Base-by-base conservation (phyloP, 345 rosid genomes). In the Murraya paniculata region DNA sequence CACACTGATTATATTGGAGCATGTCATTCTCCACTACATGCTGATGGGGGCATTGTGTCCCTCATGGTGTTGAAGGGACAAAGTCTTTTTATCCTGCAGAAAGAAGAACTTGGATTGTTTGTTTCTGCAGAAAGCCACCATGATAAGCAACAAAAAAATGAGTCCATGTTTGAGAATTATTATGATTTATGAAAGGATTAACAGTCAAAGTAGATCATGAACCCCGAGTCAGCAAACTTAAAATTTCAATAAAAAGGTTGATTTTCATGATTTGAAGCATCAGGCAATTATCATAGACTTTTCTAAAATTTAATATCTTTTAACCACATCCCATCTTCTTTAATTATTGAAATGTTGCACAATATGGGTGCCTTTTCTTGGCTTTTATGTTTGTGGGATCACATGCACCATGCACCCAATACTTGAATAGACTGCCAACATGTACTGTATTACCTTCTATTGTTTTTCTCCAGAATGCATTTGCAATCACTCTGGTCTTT, bases 401-500 rank as follows among this genome's bases (percentile, higher is more conserved):
- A 72, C 91, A 89, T 82, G 88, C 94, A 81, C 71, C 73, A 79
- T 83, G 90, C 95, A 89, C 93, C 81, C 53, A 79, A 74, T 6
- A 19, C 67, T 66, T 77, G 66, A 79, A 36, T 72, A 81, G 77
- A 73, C 74, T 77, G 68, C 62, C 58, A 77, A 31, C 69, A 35
- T 64, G 65, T 61, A 50, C 75, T n/a, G 74, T 71, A 64, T 16
- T 39, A 33, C 48, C 48, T 28, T 82, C 64, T 30, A 24, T 24
- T 38, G 38, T 58, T 33, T 30, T 81, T 41, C 55, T 21, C 74
- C 39, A 56, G 41, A 21, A 73, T 14, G 25, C 48, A 24, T 60
- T 39, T 58, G 30, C 72, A 18, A 14, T 57, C 28, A n/a, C 45
- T 71, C 56, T n/a, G 60, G 76, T 85, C 50, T 13, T 45, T 45